Conservation (phyloP, 2,329 filamentous ascomycete species). For the Aspergillus japonicus region DNA sequence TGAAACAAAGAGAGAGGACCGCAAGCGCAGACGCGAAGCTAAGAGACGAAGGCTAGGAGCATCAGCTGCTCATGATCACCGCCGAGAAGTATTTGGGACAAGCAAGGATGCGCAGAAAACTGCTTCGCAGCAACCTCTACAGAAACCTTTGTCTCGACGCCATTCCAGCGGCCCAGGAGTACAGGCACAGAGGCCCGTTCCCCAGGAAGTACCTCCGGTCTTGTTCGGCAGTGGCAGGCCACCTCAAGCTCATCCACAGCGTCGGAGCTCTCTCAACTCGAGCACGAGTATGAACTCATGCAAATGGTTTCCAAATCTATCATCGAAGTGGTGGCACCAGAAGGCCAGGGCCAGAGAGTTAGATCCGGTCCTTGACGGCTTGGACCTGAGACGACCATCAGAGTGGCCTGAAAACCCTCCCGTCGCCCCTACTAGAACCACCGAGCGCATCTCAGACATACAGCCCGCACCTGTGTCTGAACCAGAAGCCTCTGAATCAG, state of each 20-base stretch:
- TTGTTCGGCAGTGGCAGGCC: constrained; percentile 19
- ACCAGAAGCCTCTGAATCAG: not conserved
- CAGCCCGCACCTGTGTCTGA: too few species aligned
- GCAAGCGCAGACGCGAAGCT: constrained; percentile 28
- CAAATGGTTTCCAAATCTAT: constrained; percentile 24
- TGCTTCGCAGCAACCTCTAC: not conserved
- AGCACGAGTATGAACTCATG: constrained; percentile 1
- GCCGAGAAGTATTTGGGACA: not conserved
- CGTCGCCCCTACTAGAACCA: not conserved
- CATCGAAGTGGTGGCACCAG: constrained; percentile 28
- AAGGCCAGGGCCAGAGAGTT: constrained; percentile 35
- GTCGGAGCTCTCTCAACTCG: constrained; percentile 10
- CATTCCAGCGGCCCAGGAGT: not conserved
- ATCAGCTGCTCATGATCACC: not conserved
- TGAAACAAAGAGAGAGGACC: constrained; percentile 22
- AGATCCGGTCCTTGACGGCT: constrained; percentile 35
- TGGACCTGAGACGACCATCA: constrained; percentile 38
- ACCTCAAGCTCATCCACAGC: not conserved
- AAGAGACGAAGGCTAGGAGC: constrained; percentile 29
- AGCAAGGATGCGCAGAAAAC: not conserved
- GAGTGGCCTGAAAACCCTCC: constrained; percentile 27
- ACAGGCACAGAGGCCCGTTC: not conserved
- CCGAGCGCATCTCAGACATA: not conserved
- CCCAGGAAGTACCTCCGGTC: constrained; percentile 10
- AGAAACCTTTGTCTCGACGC: not conserved